These are phyloP conservation scores for Trichoderma hamatum DNA, from an alignment of 2,329 filamentous ascomycete genomes.

Conservation along the genomic window DNA sequence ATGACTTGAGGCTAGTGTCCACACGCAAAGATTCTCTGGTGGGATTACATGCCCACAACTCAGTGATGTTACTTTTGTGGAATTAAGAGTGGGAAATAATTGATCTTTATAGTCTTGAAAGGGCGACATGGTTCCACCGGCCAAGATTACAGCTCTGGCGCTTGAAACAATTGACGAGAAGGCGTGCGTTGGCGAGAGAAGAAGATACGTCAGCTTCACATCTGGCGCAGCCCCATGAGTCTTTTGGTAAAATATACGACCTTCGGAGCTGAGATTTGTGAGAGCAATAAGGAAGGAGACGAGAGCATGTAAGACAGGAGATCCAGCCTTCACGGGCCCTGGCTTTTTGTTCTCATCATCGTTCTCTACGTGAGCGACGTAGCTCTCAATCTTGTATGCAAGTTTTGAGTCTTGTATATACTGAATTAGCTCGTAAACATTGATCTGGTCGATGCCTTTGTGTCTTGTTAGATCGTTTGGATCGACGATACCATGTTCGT, in stretches of 20 bases:
- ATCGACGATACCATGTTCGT: conserved; percentile 68
- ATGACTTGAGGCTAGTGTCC: conserved; percentile 60
- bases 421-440: conserved; percentile 82
- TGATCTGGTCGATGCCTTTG: conserved; percentile 93
- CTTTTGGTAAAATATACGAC: conserved; percentile 66
- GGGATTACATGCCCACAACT: conserved; percentile 97
- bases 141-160: conserved; percentile 84
- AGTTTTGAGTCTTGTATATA: conserved; percentile 93
- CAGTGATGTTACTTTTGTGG: conserved; percentile 70
- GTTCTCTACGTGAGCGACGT: conserved; percentile 66
- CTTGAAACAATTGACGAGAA: conserved; percentile 86
- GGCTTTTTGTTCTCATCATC: conserved; percentile 40
- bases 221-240: conserved; percentile 42
- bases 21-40: conserved; percentile 75
- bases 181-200: conserved; percentile 88
- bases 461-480: conserved; percentile 73
- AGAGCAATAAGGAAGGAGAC: conserved; percentile 73
- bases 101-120: conserved; percentile 89
- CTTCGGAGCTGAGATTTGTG: conserved; percentile 79
- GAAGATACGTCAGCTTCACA: conserved; percentile 76
- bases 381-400: conserved; percentile 92
- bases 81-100: conserved; percentile 74
- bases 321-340: conserved; percentile 34
- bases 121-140: conserved; percentile 96
- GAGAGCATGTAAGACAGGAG: conserved; percentile 58